Evolutionary conservation across 495 filamentous ascomycete species (phyloP).

Genomic region (Lophium mytilinum): DNA sequence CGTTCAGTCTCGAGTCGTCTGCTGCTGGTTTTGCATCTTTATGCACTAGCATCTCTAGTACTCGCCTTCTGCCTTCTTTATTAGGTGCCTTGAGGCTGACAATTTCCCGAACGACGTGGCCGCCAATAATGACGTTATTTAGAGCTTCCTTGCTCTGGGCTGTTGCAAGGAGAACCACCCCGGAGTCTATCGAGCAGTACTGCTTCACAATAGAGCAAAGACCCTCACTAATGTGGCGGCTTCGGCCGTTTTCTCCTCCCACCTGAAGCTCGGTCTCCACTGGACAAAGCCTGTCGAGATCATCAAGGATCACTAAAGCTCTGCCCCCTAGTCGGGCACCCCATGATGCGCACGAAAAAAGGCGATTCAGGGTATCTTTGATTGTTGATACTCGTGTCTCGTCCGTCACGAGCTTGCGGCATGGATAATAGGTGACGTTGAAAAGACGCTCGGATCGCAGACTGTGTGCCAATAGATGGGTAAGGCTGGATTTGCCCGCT

Average conservation of each 20-base stretch:
- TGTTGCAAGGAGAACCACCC: conserved; percentile 82
- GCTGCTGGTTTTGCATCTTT: conserved; percentile 29
- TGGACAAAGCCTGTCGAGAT: conserved; percentile 85
- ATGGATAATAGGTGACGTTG: conserved; percentile 73
- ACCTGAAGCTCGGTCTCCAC: conserved; percentile 88
- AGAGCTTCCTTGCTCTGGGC: conserved; percentile 77
- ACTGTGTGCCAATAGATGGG: conserved; percentile 55
- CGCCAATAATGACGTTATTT: conserved; percentile 34
- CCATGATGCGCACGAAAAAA: conserved; percentile 87
- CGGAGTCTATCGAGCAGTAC: conserved; percentile 65
- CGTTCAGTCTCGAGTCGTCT: conserved; percentile 36
- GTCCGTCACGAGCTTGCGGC: conserved; percentile 74
- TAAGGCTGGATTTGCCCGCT: conserved; percentile 75
- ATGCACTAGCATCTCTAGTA: conserved; percentile 63
- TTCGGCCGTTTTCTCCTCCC: conserved; percentile 82
- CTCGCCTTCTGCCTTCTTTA: conserved; percentile 76
- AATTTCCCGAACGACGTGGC: conserved; percentile 35
- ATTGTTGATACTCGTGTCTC: conserved; percentile 80
- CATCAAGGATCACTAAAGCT: conserved; percentile 79
- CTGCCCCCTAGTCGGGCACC: conserved; percentile 75
- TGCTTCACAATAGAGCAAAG: conserved; percentile 75
- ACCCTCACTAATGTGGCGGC: conserved; percentile 83
- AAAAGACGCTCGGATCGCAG: conserved; percentile 60
- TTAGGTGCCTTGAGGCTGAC: conserved; percentile 80
- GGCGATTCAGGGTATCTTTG: conserved; percentile 73